Conservation (phyloP, 345 rosid species). For the Litchi chinensis region DNA sequence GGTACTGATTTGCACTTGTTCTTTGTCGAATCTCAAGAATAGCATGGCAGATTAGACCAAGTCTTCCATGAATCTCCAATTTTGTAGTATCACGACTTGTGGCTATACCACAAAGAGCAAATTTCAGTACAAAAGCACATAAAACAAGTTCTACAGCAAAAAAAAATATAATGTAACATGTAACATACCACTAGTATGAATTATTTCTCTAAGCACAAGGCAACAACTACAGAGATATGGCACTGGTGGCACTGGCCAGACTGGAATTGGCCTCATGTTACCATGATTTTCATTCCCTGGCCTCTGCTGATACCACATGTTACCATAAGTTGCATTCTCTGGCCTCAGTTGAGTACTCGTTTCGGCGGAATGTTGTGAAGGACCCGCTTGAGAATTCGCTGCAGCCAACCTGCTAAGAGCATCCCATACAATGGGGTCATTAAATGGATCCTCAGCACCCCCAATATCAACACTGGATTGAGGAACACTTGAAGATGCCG, state of each 20-base stretch:
- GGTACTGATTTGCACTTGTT: neutral
- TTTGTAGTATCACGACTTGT: conserved; percentile 25
- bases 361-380: conserved; percentile 3
- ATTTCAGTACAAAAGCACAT: neutral
- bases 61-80: conserved; percentile 64
- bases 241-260: conserved; percentile 34
- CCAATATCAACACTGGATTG: neutral
- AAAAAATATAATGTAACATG: neutral
- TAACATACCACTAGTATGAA: conserved; percentile 51
- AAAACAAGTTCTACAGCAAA: neutral
- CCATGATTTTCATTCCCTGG: neutral
- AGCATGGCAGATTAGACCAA: conserved; percentile 56
- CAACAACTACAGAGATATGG: conserved; percentile 49
- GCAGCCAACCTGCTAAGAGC: neutral
- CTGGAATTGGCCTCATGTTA: conserved; percentile 5
- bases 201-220: conserved; percentile 49
- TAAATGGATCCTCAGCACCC: conserved; percentile 19
- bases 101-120: conserved; percentile 26
- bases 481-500: neutral
- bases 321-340: neutral
- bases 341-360: neutral
- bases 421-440: conserved; percentile 36
- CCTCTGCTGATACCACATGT: neutral
- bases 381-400: conserved; percentile 14
- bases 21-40: conserved; percentile 33